A percentile compares a stretch with the other conserved stretches of the same genome.
Conservation (phyloP, 2,329 filamentous ascomycete species). For the Westerdykella ornata region DNA sequence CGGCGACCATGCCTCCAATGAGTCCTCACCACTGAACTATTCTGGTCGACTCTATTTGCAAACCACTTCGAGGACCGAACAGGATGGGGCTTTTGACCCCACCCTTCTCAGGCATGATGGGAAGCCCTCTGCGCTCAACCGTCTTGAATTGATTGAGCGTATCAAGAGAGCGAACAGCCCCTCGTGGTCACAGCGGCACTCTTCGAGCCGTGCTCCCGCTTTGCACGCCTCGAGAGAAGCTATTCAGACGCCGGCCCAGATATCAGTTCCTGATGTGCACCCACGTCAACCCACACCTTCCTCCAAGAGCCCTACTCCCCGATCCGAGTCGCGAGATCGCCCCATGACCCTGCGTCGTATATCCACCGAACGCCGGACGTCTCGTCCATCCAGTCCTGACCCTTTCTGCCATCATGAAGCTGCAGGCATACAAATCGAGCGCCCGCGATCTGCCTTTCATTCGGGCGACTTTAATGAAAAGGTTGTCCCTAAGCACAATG, state of each 20-base stretch:
- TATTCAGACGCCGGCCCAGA: constrained; percentile 33
- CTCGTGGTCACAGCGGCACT: constrained; percentile 53
- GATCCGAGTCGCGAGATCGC: constrained; percentile 21
- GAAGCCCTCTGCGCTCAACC: constrained; percentile 44
- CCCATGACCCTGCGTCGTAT: constrained; percentile 32
- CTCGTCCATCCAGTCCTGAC: constrained; percentile 26
- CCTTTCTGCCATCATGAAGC: constrained; percentile 22
- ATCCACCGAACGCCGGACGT: constrained; percentile 31
- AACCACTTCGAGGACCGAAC: constrained; percentile 4
- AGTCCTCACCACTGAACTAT: no score
- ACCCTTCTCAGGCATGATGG: constrained; percentile 12
- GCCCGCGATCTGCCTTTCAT: constrained; percentile 68
- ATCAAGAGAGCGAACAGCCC: constrained; percentile 75
- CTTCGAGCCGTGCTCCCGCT: neutral
- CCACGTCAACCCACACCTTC: neutral
- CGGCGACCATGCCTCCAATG: no score
- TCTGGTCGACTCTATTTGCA: neutral
- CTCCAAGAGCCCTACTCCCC: constrained; percentile 6
- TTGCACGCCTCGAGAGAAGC: neutral
- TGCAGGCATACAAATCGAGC: constrained; percentile 57
- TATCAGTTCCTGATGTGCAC: neutral
- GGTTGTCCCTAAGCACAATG: constrained; percentile 20
- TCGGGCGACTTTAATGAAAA: constrained; percentile 56
- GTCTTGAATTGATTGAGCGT: constrained; percentile 73
- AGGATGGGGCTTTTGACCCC: constrained; percentile 2